Evolutionary conservation across 331 rosid species (phyloP), one percentile per base, ranked within the genome.

Genomic region (Pyracantha coccinea): DNA sequence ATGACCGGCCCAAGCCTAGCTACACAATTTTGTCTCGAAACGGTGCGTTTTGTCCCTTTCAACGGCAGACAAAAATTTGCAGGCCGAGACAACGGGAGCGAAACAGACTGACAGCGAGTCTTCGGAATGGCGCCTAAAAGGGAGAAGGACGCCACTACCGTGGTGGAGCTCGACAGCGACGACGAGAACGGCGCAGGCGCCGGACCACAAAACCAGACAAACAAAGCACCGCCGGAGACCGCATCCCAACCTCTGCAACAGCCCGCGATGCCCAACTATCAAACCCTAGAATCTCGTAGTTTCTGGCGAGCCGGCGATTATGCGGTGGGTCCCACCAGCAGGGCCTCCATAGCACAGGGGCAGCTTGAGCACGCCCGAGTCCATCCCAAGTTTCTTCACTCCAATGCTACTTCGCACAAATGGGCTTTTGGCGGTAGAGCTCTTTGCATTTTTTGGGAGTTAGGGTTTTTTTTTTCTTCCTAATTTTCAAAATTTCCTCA

Each of bases 381-480:
- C 72, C 97, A 92, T 78, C 99, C 99, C 31, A 94, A 90, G 87
- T 94, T 94, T 87, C 97, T 94, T 72, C 99, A 94, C 87, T 90
- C 99, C 5, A 94, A 94, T 76, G 99, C 99, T 3, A 94, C 99
- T 41, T 92, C 99, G 1, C 99, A 94, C 83, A 94, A 88, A 68
- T 94, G 99, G 99, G 97, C 99, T 58, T 94, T 94, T 84, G 99
- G 99, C 77, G 98, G 98, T 94, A 65, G 11, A 67, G 44, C 32
- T 29, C 16, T 20, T 32, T 20, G 24, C 60, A 16, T 54, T 3
- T 21, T 38, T 21, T 53, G 47, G 20, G 61, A 12, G 12, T 47
- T 15, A 21, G 29, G 33, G 6, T 15, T 33, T 35, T 15, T 16
- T 9, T 21, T 14, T 33, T 21, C 21, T 45, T 4, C 31, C 31